phyloP scores from a whole-genome alignment of 2,329 filamentous ascomycete genomes.

The Nemania sp. region DNA sequence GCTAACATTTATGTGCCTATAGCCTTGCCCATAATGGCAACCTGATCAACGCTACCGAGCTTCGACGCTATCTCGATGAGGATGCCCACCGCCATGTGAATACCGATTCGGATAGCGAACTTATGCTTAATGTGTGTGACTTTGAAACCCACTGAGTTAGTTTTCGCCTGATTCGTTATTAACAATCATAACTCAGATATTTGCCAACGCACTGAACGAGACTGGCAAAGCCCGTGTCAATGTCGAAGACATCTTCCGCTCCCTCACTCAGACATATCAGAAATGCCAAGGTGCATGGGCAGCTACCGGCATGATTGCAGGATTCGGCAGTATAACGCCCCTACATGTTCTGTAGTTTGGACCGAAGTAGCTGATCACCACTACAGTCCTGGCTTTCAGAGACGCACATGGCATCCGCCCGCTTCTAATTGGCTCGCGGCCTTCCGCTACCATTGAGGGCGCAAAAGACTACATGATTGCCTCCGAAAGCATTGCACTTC shows the following conservation, averaged over 20 bases:
- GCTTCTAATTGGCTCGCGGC: constrained; percentile 69
- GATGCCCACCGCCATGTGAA: constrained; percentile 73
- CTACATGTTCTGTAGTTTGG: not conserved
- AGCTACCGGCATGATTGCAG: constrained; percentile 82
- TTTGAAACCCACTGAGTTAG: too few species aligned
- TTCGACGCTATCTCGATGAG: constrained; percentile 57
- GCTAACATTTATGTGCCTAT: constrained; percentile 6
- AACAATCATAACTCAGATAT: too few species aligned
- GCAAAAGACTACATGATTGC: constrained; percentile 80
- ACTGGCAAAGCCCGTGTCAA: constrained; percentile 85
- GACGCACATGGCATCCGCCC: constrained; percentile 81
- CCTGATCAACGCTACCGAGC: constrained; percentile 71
- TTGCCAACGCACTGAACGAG: constrained; percentile 78
- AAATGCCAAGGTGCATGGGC: constrained; percentile 77
- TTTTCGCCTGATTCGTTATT: too few species aligned
- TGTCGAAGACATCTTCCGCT: constrained; percentile 75
- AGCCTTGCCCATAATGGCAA: constrained; percentile 74
- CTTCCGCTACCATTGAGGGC: constrained; percentile 56
- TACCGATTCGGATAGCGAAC: constrained; percentile 30
- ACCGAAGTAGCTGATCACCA: not conserved
- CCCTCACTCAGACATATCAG: constrained; percentile 72
- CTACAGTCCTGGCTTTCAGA: constrained; percentile 46
- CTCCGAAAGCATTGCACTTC: constrained; percentile 74
- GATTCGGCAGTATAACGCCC: constrained; percentile 61
- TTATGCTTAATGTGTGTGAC: constrained; percentile 66